Evolutionary conservation across 2,329 filamentous ascomycete genomes (phyloP).

Genomic region (Aotearoamyces nothofagi): DNA sequence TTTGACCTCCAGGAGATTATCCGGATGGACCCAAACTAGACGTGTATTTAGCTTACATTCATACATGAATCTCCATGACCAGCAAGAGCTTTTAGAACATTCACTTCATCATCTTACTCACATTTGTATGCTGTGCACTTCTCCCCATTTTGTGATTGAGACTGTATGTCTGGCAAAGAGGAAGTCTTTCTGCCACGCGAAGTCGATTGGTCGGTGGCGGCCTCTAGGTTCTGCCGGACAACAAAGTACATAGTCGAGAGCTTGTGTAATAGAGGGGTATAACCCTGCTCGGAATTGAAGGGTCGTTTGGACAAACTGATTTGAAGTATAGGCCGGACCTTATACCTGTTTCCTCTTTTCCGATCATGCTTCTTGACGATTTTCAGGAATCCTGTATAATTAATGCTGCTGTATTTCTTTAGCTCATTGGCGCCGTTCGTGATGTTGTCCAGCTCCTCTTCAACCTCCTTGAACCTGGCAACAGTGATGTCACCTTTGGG

Average conservation of each 20-base stretch:
- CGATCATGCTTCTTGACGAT: slow-evolving; percentile 98
- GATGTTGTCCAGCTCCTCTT: slow-evolving; percentile 71
- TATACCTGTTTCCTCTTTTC: slow-evolving; percentile 74
- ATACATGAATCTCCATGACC: neutral
- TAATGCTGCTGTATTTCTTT: slow-evolving; percentile 89
- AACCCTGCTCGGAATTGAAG: slow-evolving; percentile 84
- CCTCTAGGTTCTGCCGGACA: slow-evolving; percentile 69
- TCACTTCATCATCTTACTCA: slow-evolving; percentile 24
- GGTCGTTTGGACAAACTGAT: slow-evolving; percentile 76
- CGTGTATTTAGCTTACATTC: neutral
- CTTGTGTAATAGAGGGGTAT: slow-evolving; percentile 77
- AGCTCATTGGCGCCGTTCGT: slow-evolving; percentile 85
- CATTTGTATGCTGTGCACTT: slow-evolving; percentile 79
- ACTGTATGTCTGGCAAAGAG: slow-evolving; percentile 8
- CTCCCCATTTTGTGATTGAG: slow-evolving; percentile 45
- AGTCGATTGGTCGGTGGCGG: slow-evolving; percentile 25
- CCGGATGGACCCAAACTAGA: slow-evolving; percentile 81
- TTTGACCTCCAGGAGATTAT: slow-evolving; percentile 94
- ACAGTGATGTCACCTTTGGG: slow-evolving; percentile 31
- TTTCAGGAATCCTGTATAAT: slow-evolving; percentile 96
- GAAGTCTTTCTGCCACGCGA: no score
- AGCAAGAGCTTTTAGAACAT: neutral
- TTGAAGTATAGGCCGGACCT: slow-evolving; percentile 81
- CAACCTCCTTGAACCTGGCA: slow-evolving; percentile 51
- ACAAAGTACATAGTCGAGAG: slow-evolving; percentile 94